A percentile compares a stretch with the other conserved stretches of the same genome.
Conservation (phyloP, 805 yeast genomes). For the Ogataea trehalophila region DNA sequence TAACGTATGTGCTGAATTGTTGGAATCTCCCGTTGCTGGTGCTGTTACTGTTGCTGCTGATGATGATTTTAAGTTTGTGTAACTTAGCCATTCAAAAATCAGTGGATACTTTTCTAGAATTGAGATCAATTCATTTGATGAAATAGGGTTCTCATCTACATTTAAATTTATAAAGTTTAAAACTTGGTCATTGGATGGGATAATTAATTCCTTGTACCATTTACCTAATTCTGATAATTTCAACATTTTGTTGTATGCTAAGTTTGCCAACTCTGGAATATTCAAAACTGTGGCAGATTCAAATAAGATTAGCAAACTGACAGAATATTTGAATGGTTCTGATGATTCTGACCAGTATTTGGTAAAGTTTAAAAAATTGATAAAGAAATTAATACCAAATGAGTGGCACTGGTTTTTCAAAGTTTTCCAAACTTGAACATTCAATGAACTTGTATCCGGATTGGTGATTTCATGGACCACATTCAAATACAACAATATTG, state of each 20-base stretch:
- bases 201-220: conserved; percentile 16
- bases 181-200: conserved; percentile 2
- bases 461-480: conserved; percentile 30
- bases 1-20: too few species aligned
- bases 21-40: too few species aligned
- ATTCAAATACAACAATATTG: conserved; percentile 35
- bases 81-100: conserved; percentile 13
- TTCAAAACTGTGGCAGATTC: conserved; percentile 6
- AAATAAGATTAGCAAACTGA: conserved; percentile 13
- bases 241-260: conserved; percentile 5
- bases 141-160: not conserved
- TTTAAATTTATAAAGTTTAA: not conserved
- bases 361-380: conserved; percentile 18
- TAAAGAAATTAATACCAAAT: conserved; percentile 21
- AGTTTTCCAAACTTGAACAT: conserved; percentile 22
- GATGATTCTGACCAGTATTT: conserved; percentile 17
- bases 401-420: conserved; percentile 23
- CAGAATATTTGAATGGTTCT: conserved; percentile 15
- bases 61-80: conserved; percentile 9
- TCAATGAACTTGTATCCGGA: conserved; percentile 19
- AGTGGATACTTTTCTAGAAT: conserved; percentile 5
- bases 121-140: conserved; percentile 2
- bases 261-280: conserved; percentile 7
- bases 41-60: conserved; percentile 5
- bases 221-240: conserved; percentile 4